Conservation (phyloP, 495 filamentous ascomycete species). For the Penicillium steckii region DNA sequence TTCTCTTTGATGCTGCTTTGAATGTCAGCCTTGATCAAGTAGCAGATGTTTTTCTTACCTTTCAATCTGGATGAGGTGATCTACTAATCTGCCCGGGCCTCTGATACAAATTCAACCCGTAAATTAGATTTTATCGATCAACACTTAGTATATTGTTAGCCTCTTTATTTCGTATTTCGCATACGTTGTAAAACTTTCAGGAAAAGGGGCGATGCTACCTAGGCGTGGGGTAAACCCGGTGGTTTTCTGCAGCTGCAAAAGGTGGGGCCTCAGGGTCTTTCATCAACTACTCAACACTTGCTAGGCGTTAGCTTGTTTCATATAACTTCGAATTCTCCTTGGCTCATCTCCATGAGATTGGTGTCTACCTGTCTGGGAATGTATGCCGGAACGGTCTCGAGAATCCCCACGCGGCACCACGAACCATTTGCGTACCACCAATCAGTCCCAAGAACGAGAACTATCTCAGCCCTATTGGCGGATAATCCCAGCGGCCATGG, state of each 20-base stretch:
- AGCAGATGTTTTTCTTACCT: conserved; percentile 14
- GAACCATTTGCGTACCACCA: background rate
- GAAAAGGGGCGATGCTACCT: no score
- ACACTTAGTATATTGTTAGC: no score
- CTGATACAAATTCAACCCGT: background rate
- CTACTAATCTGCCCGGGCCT: no score
- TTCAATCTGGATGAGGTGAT: background rate
- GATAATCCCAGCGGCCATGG: background rate
- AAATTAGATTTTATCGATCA: no score
- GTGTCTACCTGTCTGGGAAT: background rate
- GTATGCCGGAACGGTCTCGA: background rate
- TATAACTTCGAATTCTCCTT: background rate
- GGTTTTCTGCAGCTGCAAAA: background rate
- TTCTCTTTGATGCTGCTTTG: conserved; percentile 19
- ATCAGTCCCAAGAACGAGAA: background rate
- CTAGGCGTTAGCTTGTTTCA: background rate
- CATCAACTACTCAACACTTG: background rate
- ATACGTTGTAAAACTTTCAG: no score
- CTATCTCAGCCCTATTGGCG: background rate
- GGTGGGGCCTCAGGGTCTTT: no score
- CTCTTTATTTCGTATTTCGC: no score
- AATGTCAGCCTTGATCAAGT: conserved; percentile 26
- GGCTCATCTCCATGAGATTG: background rate
- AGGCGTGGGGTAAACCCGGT: background rate
- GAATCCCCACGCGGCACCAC: background rate